Conservation (phyloP, 305 asterid genomes). For the Fraxinus baroniana region DNA sequence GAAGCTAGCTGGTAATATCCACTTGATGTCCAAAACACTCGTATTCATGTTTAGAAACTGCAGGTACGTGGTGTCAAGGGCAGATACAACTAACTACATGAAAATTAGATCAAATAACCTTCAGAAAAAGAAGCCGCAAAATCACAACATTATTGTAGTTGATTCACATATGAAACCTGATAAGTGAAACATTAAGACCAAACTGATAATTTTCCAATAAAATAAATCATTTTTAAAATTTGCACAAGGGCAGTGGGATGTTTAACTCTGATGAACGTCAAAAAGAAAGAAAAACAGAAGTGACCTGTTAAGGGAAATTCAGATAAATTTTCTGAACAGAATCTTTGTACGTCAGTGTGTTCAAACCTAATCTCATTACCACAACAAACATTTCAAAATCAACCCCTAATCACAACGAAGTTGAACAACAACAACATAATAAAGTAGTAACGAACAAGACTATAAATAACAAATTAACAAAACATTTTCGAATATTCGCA, state of each 20-base stretch:
- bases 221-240: background rate
- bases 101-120: background rate
- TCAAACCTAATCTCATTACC: background rate
- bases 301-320: background rate
- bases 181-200: background rate
- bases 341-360: background rate
- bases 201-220: background rate
- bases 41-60: background rate
- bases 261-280: background rate
- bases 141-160: background rate
- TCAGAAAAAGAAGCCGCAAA: background rate
- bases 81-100: background rate
- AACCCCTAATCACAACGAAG: background rate
- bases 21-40: background rate
- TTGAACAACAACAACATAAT: background rate
- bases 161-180: background rate
- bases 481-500: background rate
- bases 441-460: background rate
- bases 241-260: background rate
- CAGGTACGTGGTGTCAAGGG: background rate
- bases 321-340: background rate
- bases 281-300: background rate
- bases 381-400: background rate
- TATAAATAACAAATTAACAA: background rate
- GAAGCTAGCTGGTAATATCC: background rate